Evolutionary conservation across 371 early-diverging fungal species (phyloP), one percentile per base, ranked within the genome.

Genomic region (Apophysomyces ossiformis): DNA sequence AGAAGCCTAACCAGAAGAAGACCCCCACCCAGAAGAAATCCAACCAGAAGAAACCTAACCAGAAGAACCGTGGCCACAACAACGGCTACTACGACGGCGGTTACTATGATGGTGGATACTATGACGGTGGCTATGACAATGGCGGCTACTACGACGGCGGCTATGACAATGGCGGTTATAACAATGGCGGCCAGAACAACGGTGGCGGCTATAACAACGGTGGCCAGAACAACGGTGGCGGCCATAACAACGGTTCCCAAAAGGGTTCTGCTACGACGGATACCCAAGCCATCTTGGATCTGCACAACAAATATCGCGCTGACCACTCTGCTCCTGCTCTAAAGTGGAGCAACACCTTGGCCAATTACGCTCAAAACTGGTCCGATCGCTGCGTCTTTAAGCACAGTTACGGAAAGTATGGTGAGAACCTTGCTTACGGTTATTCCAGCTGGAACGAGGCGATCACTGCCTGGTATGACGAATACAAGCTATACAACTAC

Each of bases 251-350:
- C 73, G 4, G 60, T 5, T 74, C 69, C 37, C 77, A 74, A 72
- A 87, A 86, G 43, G 87, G 32, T 26, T 26, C 32, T 66, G 18
- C 21, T 6, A 8, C 60, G 7, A 60, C 60, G 1, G 56, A 57
- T 36, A 43, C 43, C 12, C 60, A 69, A 18, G 36, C 26, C n/a
- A 72, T 76, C 50, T 56, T 87, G 38, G 5, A 26, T 69, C 11
- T n/a, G n/a, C 84, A 83, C 58, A 87, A 87, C 73, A 74, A 18
- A 67, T 59, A 66, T n/a, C 82, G 86, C 50, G 71, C 74, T 1
- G 68, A 44, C 2, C 85, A 87, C 62, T 66, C 69, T n/a, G 73
- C 80, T 9, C 77, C 82, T 36, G 57, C 79, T 5, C 45, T 87
- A 59, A 76, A 60, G 15, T 87, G 85, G 85, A 78, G 72, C 65